Evolutionary conservation across 352 stramenopile species (phyloP).

Genomic region (Phytophthora cajani): DNA sequence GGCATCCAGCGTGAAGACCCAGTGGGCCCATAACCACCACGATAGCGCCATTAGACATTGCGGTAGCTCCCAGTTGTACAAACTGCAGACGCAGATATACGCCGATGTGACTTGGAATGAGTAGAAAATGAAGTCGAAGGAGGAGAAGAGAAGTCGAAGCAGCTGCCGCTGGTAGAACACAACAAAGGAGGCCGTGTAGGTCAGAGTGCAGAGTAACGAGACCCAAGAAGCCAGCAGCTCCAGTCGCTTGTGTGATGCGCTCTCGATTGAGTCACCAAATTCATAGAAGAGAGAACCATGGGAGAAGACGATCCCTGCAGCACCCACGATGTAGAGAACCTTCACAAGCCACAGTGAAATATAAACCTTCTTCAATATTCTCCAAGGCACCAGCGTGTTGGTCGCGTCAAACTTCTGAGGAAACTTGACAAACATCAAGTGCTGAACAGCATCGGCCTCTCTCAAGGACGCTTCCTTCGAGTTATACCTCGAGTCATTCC

Average conservation of each 20-base stretch:
- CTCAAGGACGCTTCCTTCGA: constrained; percentile 18
- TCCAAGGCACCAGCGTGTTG: constrained; percentile 10
- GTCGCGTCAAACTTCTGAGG: constrained; percentile 8
- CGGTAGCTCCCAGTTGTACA: constrained; percentile 21
- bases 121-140: constrained; percentile 58
- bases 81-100: constrained; percentile 32
- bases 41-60: constrained; percentile 20
- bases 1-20: constrained; percentile 37
- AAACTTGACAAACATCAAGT: constrained; percentile 27
- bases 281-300: background rate
- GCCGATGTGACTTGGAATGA: constrained; percentile 32
- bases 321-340: constrained; percentile 7
- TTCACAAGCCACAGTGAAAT: background rate
- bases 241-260: background rate
- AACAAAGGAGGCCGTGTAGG: constrained; percentile 24
- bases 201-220: constrained; percentile 10
- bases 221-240: background rate
- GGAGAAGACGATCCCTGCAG: constrained; percentile 9
- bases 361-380: background rate
- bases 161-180: constrained; percentile 42
- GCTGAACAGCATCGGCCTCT: constrained; percentile 27
- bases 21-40: constrained; percentile 36
- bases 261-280: background rate
- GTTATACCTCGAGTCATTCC: background rate
- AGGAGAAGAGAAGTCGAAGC: constrained; percentile 34